Evolutionary conservation across 805 yeast species (phyloP), one percentile per base, ranked within the genome.

Genomic region (Phaffomyces opuntiae): DNA sequence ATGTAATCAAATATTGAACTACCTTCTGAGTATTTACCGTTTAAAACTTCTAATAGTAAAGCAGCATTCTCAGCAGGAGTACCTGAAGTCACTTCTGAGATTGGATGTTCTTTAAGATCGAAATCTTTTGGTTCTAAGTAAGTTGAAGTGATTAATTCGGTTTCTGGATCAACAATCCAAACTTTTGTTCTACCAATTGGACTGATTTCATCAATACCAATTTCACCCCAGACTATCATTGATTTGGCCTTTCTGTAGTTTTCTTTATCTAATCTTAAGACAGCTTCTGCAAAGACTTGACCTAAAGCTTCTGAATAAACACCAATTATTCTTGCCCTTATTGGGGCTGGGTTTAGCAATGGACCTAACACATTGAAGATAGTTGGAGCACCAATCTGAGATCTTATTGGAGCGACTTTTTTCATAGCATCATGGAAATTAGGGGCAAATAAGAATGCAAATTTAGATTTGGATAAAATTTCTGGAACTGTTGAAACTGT

Each of bases 351-450:
- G 68, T 93, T 95, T 51, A 93, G 70, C 49, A 93, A 67, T 1
- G 99, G 99, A 0, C 99, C 99, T 48, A 93, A 67, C 12, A 93
- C 81, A 64, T 93, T 93, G 74, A 93, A 93, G 24, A 93, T 87
- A 1, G 98, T 84, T 3, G 98, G 98, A 11, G 91, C 76, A 1
- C 96, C 96, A 47, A 93, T 64, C 26, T 78, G 70, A 38, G 83
- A 75, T 57, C 99, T 74, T n/a, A 93, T 66, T 17, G 74, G 70
- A 1, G 90, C 95, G 9, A 91, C 93, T 44, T 74, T 72, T 37
- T 79, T 87, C 95, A 93, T 86, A 5, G 91, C 95, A 12, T 85
- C 84, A 63, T 93, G 98, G 72, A 90, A 93, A 39, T 88, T 81
- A 5, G 98, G 98, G 1, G 99, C 99, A 60, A 87, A 84, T 21